Percentiles rank a stretch among this genome's conserved stretches.
Conservation (phyloP, 2,329 filamentous ascomycete genomes). For the Eutypella sp. region DNA sequence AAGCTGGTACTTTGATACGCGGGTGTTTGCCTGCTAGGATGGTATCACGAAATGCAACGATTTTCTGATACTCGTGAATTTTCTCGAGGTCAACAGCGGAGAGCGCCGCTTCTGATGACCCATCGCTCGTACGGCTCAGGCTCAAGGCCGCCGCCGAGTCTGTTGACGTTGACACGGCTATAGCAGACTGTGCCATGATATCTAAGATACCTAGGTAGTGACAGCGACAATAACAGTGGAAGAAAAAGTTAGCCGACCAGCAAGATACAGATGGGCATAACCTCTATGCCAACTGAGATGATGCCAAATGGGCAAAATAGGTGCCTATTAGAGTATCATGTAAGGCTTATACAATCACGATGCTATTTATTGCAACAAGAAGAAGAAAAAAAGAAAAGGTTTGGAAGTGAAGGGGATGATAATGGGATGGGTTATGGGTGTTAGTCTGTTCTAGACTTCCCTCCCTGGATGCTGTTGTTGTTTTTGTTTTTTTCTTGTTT, state of each 20-base stretch:
- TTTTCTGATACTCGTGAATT: constrained; percentile 69
- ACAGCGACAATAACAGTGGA: constrained; percentile 10
- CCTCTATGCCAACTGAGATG: background rate
- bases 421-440: background rate
- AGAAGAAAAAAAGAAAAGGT: constrained; percentile 1
- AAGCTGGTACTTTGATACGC: constrained; percentile 49
- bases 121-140: no score
- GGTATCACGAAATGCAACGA: constrained; percentile 74
- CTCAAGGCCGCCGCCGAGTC: constrained; percentile 11
- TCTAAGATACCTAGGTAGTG: no score
- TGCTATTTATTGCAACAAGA: background rate
- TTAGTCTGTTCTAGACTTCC: background rate
- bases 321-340: no score
- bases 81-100: constrained; percentile 44
- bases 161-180: constrained; percentile 6
- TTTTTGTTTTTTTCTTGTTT: no score
- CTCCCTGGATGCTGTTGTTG: background rate
- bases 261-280: no score
- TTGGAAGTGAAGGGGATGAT: background rate
- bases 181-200: constrained; percentile 20
- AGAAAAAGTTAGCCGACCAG: no score
- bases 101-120: constrained; percentile 14
- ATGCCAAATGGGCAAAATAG: no score
- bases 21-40: constrained; percentile 74
- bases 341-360: constrained; percentile 1